Evolutionary conservation across 2,329 filamentous ascomycete genomes (phyloP), one percentile per base, ranked within the genome.

Genomic region (Fusarium tuaranense): DNA sequence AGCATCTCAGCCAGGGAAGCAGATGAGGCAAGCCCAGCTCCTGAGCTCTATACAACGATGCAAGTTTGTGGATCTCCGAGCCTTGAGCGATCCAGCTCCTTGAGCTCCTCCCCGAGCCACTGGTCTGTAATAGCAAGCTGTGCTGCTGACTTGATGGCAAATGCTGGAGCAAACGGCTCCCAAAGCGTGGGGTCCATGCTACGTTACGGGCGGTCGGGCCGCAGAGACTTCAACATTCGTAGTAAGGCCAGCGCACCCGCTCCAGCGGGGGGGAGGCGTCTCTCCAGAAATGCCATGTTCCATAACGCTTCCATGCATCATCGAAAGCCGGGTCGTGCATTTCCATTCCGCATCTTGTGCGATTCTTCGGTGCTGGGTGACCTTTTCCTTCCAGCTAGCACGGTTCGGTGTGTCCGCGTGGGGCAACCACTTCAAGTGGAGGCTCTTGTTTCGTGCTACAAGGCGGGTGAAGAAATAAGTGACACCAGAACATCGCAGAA

Each of bases 391-490:
- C 51, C 75, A 74, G 75, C 76, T 73, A 69, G 62, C 63, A 73
- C 68, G 36, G 68, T 74, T 78, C 76, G 76, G 76, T 73, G 61
- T 78, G 68, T 67, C 76, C 76, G 76, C 61, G 74, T 68, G 70
- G 59, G 63, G 67, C 41, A 27, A 32, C 59, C 59, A 36, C 32
- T 20, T 10, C 36, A 41, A 27, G 41, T 69, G 36, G 63, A 51
- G 36, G 44, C n/a, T 41, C 36, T 38, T 53, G 41, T 63, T 63
- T 32, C 22, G 25, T 65, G 12, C 27, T 20, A 32, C 59, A 25
- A 53, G 27, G 30, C n/a, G 14, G 30, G 32, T 25, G 4, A 12
- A 51, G 25, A 7, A 60, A 51, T 51, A 51, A 48, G 12, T 51
- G 46, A 27, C 46, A 51, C 14, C 46, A 51, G 14, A 27, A 51